These are phyloP conservation scores for Pseudogymnoascus sp. DNA, from an alignment of 2,329 filamentous ascomycete genomes.

Conservation along the genomic window DNA sequence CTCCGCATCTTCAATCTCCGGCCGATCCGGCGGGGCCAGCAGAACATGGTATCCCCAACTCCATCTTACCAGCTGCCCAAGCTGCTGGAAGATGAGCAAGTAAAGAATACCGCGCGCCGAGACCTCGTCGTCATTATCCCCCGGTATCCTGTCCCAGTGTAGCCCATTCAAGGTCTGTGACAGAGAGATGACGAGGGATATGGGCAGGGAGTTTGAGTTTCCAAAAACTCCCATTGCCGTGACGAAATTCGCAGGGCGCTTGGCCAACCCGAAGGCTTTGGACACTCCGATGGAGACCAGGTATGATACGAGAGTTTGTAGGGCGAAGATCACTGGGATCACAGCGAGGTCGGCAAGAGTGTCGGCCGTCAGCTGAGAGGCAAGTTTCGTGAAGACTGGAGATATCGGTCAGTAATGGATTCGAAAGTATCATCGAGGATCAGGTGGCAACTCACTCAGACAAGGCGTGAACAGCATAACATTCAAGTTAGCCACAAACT, in stretches of 20 bases:
- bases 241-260: conserved; percentile 86
- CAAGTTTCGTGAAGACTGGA: conserved; percentile 90
- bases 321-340: conserved; percentile 88
- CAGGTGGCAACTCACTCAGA: conserved; percentile 58
- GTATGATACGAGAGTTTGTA: conserved; percentile 86
- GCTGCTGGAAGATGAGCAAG: conserved; percentile 92
- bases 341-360: conserved; percentile 86
- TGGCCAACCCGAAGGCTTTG: conserved; percentile 71
- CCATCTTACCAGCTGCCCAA: conserved; percentile 92
- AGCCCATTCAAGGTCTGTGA: conserved; percentile 87
- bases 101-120: conserved; percentile 91
- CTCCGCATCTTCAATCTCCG: conserved; percentile 41
- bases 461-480: conserved; percentile 95
- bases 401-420: not conserved
- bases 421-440: not conserved
- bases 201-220: conserved; percentile 96
- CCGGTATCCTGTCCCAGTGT: conserved; percentile 86
- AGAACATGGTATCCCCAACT: conserved; percentile 97
- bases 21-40: conserved; percentile 74
- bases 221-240: conserved; percentile 97
- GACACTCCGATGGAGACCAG: conserved; percentile 64
- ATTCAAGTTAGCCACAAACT: conserved; percentile 93
- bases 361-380: conserved; percentile 84
- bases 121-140: conserved; percentile 93
- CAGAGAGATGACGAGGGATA: conserved; percentile 89